Percentiles rank a stretch among this genome's conserved stretches.
Conservation (phyloP, 257 asterid species). For the Forsythia viridissima region DNA sequence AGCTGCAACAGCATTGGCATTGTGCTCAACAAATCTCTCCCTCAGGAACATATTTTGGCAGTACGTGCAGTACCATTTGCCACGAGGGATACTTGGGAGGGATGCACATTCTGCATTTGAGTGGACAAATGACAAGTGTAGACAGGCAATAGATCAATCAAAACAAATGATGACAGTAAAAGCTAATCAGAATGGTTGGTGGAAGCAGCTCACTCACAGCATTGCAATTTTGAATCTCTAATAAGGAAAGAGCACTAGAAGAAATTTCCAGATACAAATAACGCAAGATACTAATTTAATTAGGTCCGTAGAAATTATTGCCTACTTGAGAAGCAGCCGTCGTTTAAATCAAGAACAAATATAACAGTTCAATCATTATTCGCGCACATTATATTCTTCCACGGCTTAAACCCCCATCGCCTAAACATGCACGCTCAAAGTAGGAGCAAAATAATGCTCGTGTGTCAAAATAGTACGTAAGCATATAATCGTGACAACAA, state of each 20-base stretch:
- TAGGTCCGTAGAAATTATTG: background rate
- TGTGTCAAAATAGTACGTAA: background rate
- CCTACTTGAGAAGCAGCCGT: background rate
- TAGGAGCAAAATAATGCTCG: background rate
- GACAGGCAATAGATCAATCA: constrained; percentile 3
- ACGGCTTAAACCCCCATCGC: background rate
- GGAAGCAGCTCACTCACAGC: constrained; percentile 6
- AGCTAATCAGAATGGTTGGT: background rate
- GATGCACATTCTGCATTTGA: constrained; percentile 87
- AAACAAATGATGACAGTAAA: background rate
- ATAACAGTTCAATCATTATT: background rate
- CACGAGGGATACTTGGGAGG: constrained; percentile 69
- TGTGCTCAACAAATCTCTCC: constrained; percentile 70
- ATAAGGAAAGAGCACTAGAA: background rate
- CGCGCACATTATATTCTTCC: background rate
- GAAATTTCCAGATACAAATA: background rate
- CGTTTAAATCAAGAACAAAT: background rate
- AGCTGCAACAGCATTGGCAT: constrained; percentile 91
- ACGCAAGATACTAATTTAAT: background rate
- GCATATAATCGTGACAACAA: background rate
- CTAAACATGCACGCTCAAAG: background rate
- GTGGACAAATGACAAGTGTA: constrained; percentile 17
- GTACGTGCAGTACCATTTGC: constrained; percentile 96
- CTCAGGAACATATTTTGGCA: constrained; percentile 89
- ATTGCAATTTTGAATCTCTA: constrained; percentile 10